Base-by-base conservation (phyloP, 257 asterid species). In the Linaria vulgaris region DNA sequence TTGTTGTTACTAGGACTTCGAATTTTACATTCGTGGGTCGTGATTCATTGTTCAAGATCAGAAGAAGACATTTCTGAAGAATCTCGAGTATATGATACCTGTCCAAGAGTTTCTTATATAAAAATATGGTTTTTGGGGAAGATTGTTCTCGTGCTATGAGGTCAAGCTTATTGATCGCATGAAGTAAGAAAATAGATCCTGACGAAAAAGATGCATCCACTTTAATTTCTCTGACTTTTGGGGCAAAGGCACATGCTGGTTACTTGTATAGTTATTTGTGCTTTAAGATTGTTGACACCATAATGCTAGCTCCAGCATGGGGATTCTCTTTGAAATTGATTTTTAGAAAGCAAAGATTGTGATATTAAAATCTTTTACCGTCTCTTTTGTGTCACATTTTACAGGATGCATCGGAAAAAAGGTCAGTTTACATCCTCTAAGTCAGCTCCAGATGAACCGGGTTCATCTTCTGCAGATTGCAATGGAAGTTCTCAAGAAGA, bases 401-500 rank as follows among this genome's bases (percentile, higher is more conserved):
- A 48, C 90, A 94, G 99, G 80, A 94, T 94, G 99, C 99, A 94
- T 82, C 95, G 99, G 17, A 90, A 94, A 81, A 94, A 88, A 75
- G 99, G 99, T 56, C 99, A 90, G 70, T 94, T 94, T 78, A 86
- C 97, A 57, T 94, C 99, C 52, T 72, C 96, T 43, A 88, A 90
- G 75, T 61, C 95, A 55, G 72, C 73, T 49, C 63, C 86, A 56
- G 99, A 94, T 3, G 97, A 94, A 71, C 90, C 77, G 0, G 92
- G 90, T 64, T 83, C 98, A 49, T 72, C 87, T 61, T 71, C 95
- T 72, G 91, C 95, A 59, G 99, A 90, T 58, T 80, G 90, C 78
- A 88, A 79, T 55, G 80, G 88, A 66, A 72, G 69, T 44, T 60
- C 81, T 67, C 88, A 79, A 69, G 99, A 90, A 79, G 99, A 90